These are phyloP conservation scores for Rhizopus sp. DNA, from an alignment of 371 early-diverging fungal species.

Conservation along the genomic window DNA sequence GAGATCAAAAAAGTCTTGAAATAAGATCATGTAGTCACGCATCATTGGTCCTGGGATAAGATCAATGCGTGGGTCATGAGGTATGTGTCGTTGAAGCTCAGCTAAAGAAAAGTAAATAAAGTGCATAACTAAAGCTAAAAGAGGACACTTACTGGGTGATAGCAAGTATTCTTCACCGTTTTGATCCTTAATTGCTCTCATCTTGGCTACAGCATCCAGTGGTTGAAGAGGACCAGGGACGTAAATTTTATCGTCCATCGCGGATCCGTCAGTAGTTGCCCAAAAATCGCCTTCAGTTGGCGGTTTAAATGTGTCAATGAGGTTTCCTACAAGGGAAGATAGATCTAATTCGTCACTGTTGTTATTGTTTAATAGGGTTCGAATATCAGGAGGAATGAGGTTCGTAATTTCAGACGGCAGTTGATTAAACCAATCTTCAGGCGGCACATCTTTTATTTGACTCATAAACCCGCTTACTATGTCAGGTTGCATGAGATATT, in stretches of 20 bases:
- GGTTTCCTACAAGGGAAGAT: not conserved
- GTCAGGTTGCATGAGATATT: slow-evolving; percentile 19
- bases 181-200: slow-evolving; percentile 21
- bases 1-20: slow-evolving; percentile 45
- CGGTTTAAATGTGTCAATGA: not conserved
- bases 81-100: slow-evolving; percentile 43
- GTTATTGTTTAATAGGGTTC: not conserved
- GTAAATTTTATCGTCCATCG: slow-evolving; percentile 13
- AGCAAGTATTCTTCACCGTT: slow-evolving; percentile 16
- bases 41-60: slow-evolving; percentile 45
- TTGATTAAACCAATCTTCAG: slow-evolving; percentile 12
- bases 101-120: slow-evolving; percentile 20
- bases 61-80: slow-evolving; percentile 52
- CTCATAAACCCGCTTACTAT: slow-evolving; percentile 11
- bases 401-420: slow-evolving; percentile 16
- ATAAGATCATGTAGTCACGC: slow-evolving; percentile 52
- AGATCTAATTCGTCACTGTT: too few relatives aligned
- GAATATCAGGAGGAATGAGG: slow-evolving; percentile 20
- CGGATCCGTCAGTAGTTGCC: not conserved
- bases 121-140: not conserved
- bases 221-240: slow-evolving; percentile 22
- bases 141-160: slow-evolving; percentile 19
- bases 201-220: slow-evolving; percentile 21
- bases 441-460: slow-evolving; percentile 23
- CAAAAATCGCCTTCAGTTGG: slow-evolving; percentile 19